Evolutionary conservation across 2,329 filamentous ascomycete species (phyloP).

Genomic region (Botrytis fragariae): DNA sequence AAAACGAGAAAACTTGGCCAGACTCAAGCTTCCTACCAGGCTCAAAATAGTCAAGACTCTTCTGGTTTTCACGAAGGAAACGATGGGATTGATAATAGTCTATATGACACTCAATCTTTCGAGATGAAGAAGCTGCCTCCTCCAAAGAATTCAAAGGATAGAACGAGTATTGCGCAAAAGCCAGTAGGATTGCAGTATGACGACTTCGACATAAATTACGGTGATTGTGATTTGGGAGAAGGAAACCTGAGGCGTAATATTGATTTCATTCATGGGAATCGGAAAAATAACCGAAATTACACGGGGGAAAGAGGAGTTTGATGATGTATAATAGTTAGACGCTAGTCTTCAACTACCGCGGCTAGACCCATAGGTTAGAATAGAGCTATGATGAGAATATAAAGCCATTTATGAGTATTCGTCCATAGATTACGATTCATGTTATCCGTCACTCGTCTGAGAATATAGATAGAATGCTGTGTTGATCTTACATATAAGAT

Average conservation of each 20-base stretch:
- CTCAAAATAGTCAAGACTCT: neutral
- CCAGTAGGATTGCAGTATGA: neutral
- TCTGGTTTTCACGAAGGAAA: neutral
- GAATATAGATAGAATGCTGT: neutral
- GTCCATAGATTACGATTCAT: neutral
- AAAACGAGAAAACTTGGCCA: neutral
- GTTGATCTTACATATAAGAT: neutral
- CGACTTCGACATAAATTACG: neutral
- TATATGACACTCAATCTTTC: neutral
- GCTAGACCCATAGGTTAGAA: neutral
- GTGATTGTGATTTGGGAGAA: neutral
- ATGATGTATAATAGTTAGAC: neutral
- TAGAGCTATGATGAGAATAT: neutral
- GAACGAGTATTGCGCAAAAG: neutral
- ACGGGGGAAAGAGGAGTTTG: neutral
- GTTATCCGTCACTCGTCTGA: neutral
- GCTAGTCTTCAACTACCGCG: neutral
- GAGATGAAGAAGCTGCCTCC: neutral
- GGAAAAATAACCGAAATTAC: too few relatives aligned
- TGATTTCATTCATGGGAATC: neutral
- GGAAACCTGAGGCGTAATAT: neutral
- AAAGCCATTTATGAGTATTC: neutral
- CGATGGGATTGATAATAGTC: neutral
- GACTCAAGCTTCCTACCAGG: neutral
- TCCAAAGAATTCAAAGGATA: neutral